phyloP scores from a whole-genome alignment of 1,284 basidiomycete genomes.

The Porphyrellus sp. region DNA sequence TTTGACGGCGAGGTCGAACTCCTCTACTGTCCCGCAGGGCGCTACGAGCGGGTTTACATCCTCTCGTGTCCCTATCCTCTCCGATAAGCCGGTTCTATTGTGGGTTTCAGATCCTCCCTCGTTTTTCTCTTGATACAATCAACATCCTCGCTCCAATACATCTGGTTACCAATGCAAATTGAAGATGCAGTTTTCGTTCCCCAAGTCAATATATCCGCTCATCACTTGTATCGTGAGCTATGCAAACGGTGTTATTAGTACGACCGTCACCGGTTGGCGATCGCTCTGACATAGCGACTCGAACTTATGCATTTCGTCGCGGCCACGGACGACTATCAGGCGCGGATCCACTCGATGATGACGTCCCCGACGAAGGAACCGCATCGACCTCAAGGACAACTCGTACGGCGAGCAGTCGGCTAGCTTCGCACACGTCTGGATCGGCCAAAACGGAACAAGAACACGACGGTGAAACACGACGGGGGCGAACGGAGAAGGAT shows the following conservation, averaged over 20 bases:
- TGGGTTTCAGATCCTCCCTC: background rate
- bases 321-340: constrained; percentile 6
- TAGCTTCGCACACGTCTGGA: too few relatives aligned
- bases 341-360: too few relatives aligned
- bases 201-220: constrained; percentile 9
- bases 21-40: background rate
- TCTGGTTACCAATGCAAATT: constrained; percentile 6
- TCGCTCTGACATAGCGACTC: constrained; percentile 5
- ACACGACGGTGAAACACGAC: too few relatives aligned
- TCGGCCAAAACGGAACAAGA: too few relatives aligned
- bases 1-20: constrained; percentile 12
- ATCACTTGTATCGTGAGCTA: constrained; percentile 16
- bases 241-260: background rate
- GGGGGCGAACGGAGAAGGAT: too few relatives aligned
- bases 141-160: background rate
- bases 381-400: too few relatives aligned
- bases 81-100: constrained; percentile 1
- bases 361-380: too few relatives aligned
- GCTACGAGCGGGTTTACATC: constrained; percentile 15
- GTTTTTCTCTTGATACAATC: background rate
- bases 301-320: constrained; percentile 15
- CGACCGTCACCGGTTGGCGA: background rate
- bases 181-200: constrained; percentile 17
- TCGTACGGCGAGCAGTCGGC: too few relatives aligned
- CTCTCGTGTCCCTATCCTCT: constrained; percentile 16